Conservation (phyloP, 345 rosid genomes). For the Pseudoturritis turrita region DNA sequence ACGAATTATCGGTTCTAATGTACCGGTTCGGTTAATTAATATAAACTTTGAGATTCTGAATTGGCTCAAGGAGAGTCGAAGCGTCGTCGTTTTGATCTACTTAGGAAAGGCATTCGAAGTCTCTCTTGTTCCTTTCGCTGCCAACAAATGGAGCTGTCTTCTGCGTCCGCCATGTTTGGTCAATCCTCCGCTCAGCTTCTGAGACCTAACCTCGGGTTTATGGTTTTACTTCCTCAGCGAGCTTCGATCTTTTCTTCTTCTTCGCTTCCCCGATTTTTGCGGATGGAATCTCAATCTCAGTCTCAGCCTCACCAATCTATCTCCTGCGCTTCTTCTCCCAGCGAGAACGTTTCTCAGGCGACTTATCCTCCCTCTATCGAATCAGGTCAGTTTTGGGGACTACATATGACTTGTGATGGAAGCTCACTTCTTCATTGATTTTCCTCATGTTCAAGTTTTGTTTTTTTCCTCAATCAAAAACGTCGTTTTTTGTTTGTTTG, state of each 20-base stretch:
- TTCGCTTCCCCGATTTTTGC: conserved; percentile 1
- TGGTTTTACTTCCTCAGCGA: neutral
- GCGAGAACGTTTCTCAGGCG: neutral
- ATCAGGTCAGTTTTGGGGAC: neutral
- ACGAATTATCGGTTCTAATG: neutral
- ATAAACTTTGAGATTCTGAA: neutral
- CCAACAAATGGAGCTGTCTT: conserved; percentile 23
- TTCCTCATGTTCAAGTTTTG: neutral
- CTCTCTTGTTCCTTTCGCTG: neutral
- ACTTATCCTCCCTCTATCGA: neutral
- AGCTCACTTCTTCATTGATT: neutral
- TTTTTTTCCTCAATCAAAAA: neutral
- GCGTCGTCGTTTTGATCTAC: conserved; percentile 23
- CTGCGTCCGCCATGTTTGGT: conserved; percentile 13
- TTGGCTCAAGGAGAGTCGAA: neutral
- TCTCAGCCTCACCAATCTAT: conserved; percentile 11
- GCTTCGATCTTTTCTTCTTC: conserved; percentile 1
- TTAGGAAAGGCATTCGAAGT: too few species aligned
- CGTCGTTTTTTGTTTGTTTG: neutral
- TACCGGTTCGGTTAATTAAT: neutral
- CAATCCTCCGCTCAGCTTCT: conserved; percentile 22
- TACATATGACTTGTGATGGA: neutral
- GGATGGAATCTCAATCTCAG: conserved; percentile 24
- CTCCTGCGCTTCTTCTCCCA: conserved; percentile 15
- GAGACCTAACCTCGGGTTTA: neutral